phyloP scores from a whole-genome alignment of 2,329 filamentous ascomycete species.

The Fonsecaea nubica region DNA sequence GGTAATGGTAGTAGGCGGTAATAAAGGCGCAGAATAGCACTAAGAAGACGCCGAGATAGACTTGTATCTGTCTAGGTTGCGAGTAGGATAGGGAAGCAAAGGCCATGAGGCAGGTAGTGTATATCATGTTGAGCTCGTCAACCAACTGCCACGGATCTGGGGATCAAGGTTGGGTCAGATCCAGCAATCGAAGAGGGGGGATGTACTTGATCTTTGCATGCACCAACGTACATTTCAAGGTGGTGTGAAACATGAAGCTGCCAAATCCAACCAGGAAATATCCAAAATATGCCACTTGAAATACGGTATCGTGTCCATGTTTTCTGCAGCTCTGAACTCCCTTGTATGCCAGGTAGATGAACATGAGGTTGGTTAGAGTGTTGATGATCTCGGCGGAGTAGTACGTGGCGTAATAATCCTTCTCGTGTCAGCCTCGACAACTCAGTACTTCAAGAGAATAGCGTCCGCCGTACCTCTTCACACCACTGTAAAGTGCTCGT shows the following conservation, averaged over 20 bases:
- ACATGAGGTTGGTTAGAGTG: conserved; percentile 81
- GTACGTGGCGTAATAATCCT: conserved; percentile 77
- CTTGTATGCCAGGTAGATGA: conserved; percentile 77
- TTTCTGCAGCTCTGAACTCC: conserved; percentile 75
- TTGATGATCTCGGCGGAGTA: conserved; percentile 81
- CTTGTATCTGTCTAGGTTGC: conserved; percentile 58
- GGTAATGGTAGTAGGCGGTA: conserved; percentile 79
- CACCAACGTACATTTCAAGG: conserved; percentile 62
- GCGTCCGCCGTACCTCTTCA: conserved; percentile 66
- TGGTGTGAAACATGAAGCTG: conserved; percentile 69
- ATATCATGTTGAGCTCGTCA: conserved; percentile 75
- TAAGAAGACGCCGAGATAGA: conserved; percentile 64
- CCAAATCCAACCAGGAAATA: conserved; percentile 67
- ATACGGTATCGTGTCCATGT: conserved; percentile 76
- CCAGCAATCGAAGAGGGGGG: neutral
- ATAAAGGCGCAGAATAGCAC: conserved; percentile 68
- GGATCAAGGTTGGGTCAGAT: neutral
- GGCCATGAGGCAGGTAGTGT: conserved; percentile 72
- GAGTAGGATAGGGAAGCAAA: conserved; percentile 78
- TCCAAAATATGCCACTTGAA: conserved; percentile 70
- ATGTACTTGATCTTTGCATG: neutral
- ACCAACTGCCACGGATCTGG: conserved; percentile 73
- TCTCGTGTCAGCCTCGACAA: conserved; percentile 12
- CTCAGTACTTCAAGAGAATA: neutral
- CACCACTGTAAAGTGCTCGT: conserved; percentile 80